Evolutionary conservation across 108 stramenopile genomes (phyloP).

Genomic region (Nitzschia putrida): DNA sequence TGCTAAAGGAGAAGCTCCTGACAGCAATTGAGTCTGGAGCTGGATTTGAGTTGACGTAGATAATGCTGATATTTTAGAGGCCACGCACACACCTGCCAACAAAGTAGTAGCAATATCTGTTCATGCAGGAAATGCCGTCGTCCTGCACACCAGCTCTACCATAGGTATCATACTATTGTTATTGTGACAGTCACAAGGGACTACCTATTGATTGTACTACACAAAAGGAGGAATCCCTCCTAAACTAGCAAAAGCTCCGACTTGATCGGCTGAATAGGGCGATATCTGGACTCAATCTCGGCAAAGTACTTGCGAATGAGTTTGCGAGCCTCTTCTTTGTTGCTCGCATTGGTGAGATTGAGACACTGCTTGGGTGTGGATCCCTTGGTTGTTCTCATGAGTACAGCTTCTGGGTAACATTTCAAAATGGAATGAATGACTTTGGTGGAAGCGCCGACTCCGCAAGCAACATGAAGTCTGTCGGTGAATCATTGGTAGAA

Average conservation of each 20-base stretch:
- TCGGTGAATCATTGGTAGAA: not conserved
- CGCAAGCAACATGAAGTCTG: constrained; percentile 76
- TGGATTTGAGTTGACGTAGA: constrained; percentile 91
- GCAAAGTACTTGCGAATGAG: constrained; percentile 27
- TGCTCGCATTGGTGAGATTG: constrained; percentile 34
- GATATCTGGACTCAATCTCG: constrained; percentile 28
- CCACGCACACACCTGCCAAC: too few species aligned
- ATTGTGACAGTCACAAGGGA: too few species aligned
- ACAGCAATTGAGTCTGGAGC: constrained; percentile 94
- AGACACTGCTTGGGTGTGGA: constrained; percentile 59
- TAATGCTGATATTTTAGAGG: too few species aligned
- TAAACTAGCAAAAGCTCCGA: constrained; percentile 40
- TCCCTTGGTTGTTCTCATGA: constrained; percentile 64
- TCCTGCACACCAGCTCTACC: too few species aligned
- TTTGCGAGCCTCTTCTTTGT: constrained; percentile 38
- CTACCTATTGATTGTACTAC: too few species aligned
- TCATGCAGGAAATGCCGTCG: too few species aligned
- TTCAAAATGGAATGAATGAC: constrained; percentile 64
- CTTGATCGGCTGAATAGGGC: constrained; percentile 16
- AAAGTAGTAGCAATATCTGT: too few species aligned
- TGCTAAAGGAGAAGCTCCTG: constrained; percentile 88
- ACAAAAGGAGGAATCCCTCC: too few species aligned
- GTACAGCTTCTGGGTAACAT: constrained; percentile 77
- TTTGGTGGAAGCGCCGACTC: constrained; percentile 62
- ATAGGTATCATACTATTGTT: too few species aligned